A percentile compares a stretch with the other conserved stretches of the same genome.
Conservation (phyloP, 2,329 filamentous ascomycete genomes). For the Cercospora sp. region DNA sequence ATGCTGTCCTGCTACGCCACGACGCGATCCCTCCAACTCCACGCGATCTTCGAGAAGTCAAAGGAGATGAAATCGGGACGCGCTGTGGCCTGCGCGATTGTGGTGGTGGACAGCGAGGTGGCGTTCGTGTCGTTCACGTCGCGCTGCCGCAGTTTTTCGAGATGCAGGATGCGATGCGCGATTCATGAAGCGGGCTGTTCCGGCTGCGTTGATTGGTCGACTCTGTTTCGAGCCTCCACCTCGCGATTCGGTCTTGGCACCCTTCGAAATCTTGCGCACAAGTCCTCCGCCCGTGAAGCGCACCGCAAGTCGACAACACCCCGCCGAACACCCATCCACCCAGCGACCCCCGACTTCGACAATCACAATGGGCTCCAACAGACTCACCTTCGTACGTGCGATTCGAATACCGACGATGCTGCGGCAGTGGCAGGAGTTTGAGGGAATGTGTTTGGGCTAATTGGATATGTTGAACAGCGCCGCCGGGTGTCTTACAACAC, state of each 20-base stretch:
- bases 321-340: constrained; percentile 9
- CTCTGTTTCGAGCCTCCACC: not conserved
- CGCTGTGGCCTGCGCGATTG: constrained; percentile 37
- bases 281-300: constrained; percentile 1
- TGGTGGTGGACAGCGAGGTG: constrained; percentile 19
- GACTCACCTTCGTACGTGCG: constrained; percentile 58
- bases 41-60: not conserved
- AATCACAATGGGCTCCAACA: constrained; percentile 54
- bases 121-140: constrained; percentile 12
- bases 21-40: constrained; percentile 1
- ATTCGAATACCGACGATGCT: constrained; percentile 10
- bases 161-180: constrained; percentile 2
- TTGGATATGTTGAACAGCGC: constrained; percentile 44
- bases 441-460: constrained; percentile 10
- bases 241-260: constrained; percentile 2
- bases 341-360: constrained; percentile 22
- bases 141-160: constrained; percentile 13
- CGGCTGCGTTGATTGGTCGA: not conserved
- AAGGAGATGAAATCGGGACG: constrained; percentile 16
- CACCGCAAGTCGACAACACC: constrained; percentile 12
- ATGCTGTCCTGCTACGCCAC: constrained; percentile 3
- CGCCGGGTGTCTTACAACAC: constrained; percentile 82
- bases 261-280: constrained; percentile 1
- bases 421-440: constrained; percentile 19
- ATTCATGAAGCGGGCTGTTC: constrained; percentile 7